phyloP scores from a whole-genome alignment of 2,329 filamentous ascomycete species.

The Colletotrichum chlorophyti region DNA sequence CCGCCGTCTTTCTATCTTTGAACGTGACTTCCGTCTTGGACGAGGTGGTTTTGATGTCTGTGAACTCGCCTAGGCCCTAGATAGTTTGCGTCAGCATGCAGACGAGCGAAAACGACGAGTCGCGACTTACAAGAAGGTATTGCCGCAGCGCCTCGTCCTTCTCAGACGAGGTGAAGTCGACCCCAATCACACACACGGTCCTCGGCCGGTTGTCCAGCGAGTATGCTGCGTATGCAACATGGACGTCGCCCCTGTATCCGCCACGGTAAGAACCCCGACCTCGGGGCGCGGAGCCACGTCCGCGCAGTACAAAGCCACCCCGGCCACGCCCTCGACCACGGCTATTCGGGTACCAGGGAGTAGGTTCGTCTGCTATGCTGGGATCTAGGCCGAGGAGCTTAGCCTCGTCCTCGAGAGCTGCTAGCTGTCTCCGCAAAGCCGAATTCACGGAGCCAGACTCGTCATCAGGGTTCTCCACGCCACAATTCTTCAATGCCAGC shows the following conservation, averaged over 20 bases:
- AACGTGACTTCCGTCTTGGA: constrained; percentile 64
- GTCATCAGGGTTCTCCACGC: constrained; percentile 31
- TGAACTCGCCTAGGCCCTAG: constrained; percentile 69
- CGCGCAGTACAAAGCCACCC: constrained; percentile 42
- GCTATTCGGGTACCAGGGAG: constrained; percentile 27
- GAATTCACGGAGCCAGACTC: constrained; percentile 50
- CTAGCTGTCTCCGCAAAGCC: constrained; percentile 73
- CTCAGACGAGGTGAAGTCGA: constrained; percentile 66
- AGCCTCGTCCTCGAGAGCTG: constrained; percentile 76
- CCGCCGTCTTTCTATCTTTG: constrained; percentile 73
- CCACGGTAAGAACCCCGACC: constrained; percentile 49
- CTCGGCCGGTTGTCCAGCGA: constrained; percentile 80
- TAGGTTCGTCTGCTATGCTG: constrained; percentile 52
- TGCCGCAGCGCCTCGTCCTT: constrained; percentile 75
- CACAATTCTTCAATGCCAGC: constrained; percentile 56
- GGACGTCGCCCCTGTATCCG: constrained; percentile 50
- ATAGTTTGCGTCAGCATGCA: neutral
- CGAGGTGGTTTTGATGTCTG: constrained; percentile 58
- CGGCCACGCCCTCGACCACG: constrained; percentile 51
- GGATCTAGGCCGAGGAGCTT: constrained; percentile 73
- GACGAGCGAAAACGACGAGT: neutral
- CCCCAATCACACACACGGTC: constrained; percentile 68
- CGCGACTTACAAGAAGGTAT: constrained; percentile 68
- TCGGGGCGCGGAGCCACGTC: constrained; percentile 43
- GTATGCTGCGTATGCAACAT: constrained; percentile 65